Base-by-base conservation (phyloP, 805 yeast species). In the Kluyveromyces dobzhanskii region DNA sequence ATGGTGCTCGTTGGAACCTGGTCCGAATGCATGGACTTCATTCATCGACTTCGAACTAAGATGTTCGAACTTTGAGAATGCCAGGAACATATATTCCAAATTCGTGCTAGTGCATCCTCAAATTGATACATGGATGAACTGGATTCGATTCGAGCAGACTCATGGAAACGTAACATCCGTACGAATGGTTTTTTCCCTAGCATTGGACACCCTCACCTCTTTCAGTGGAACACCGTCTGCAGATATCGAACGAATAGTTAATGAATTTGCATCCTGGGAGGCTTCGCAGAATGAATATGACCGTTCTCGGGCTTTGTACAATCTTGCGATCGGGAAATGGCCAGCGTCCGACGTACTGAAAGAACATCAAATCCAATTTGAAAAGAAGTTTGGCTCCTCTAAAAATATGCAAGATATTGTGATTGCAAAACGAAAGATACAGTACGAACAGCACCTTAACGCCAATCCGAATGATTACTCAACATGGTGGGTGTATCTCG, bases 1-100 rank as follows among this genome's bases (percentile, higher is more conserved):
- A 41, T 90, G 98, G 98, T 63, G 83, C 37, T 63, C 66, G 18
- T 83, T 94, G 86, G 76, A 75, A 44, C 95, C 95, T 0, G 65
- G 64, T 9, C 43, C 56, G 2, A 63, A 69, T 10, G 92, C 84
- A 0, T 88, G 94, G 92, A 73, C 70, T 37, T 74, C 88, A 3
- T 88, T 73, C 51, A 64, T 85, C 18, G 74, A 73, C 39, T 78
- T 86, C 62, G 95, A 85, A 56, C 71, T 65, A 37, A 64, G 95
- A 37, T 79, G 82, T 50, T 70, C 68, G 17, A 78, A 78, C 42
- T 57, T 53, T 43, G 75, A 67, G 10, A 75, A 76, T 32, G 85
- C 71, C 3, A 59, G 95, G 43, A 53, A 62, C 2, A 60, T 87
- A 0, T 87, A 65, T 57, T 67, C 70, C 33, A 64, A 75, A 38